Percentiles rank a stretch among this genome's conserved stretches.
phyloP scores from a whole-genome alignment of 23 red algal species.

The Rhodosorus marinus region DNA sequence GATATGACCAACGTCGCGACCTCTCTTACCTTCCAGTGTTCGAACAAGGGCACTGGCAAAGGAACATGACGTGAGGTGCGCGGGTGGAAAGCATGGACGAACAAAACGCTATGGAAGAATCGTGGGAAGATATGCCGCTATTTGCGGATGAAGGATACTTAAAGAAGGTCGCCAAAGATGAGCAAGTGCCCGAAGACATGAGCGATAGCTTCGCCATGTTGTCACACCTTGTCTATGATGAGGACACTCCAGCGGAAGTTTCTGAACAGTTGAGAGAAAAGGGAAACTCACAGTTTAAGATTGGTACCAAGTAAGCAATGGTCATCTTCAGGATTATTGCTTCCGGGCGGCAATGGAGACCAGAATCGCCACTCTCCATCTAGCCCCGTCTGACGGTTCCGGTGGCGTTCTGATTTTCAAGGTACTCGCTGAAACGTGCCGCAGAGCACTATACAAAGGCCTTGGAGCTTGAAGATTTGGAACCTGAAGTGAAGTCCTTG shows the following conservation, averaged over 20 bases:
- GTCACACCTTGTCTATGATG: constrained; percentile 37
- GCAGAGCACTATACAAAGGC: not conserved
- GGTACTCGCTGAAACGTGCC: not conserved
- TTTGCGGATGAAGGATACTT: constrained; percentile 2
- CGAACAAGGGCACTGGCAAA: no score
- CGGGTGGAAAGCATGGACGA: not conserved
- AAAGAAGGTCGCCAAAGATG: not conserved
- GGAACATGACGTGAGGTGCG: no score
- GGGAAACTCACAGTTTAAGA: constrained; percentile 18
- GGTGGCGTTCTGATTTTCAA: not conserved
- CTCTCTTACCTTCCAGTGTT: no score
- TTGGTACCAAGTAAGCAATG: not conserved
- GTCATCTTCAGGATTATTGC: not conserved
- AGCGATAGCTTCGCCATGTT: not conserved
- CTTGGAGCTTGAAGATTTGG: not conserved
- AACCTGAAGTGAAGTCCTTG: not conserved
- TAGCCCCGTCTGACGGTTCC: not conserved
- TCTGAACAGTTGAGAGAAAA: constrained; percentile 27
- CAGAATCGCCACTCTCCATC: not conserved
- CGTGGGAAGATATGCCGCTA: constrained; percentile 1
- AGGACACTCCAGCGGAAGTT: constrained; percentile 21
- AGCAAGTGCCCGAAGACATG: not conserved
- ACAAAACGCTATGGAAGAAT: not conserved
- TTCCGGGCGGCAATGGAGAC: not conserved
- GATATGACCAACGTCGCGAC: no score